Base-by-base conservation (phyloP, 2,329 filamentous ascomycete genomes). In the Aspergillus uvarum region DNA sequence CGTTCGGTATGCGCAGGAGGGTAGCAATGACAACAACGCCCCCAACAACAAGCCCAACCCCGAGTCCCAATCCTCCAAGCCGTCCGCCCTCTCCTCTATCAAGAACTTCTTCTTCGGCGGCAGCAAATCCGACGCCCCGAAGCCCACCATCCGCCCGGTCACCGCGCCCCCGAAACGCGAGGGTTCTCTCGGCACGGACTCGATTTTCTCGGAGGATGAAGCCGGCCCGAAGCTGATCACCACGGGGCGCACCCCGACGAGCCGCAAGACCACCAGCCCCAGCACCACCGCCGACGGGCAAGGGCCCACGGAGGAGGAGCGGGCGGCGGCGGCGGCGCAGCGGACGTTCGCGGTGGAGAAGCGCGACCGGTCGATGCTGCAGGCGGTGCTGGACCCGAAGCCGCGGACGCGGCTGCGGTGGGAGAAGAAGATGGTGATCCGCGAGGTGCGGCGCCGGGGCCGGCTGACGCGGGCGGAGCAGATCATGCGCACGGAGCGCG, bases 381-480 rank as follows among this genome's bases (percentile, higher is more conserved):
- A 85, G 58, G 80, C 84, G 59, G 84, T 85, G 29, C 78, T 91
- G 51, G 89, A 96, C 74, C 95, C 95, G 5, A 85, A 89, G 66
- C 92, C 93, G 16, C 78, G 82, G 49, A 83, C 83, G 59, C 86
- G 92, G 59, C 80, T 87, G 56, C 84, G 88, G 59, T 96, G 90
- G 87, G 87, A 96, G 79, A 85, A 91, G 69, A 92, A 89, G 76
- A 92, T 93, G 83, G 85, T 96, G 47, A 89, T 94, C 58, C 86
- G 89, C 66, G 85, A 89, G 74, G 83, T 97, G 52, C 84, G 83
- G 55, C 84, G 84, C 62, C 82, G 89, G 51, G 89, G 89, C 8
- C 83, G 90, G 48, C 75, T 93, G 54, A 83, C 86, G 19, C 85
- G 85, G 63, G 80, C 83, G 54, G 85, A 92, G 68, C 81, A 84